phyloP scores from a whole-genome alignment of 352 stramenopile species.

The Pythium phragmitis region DNA sequence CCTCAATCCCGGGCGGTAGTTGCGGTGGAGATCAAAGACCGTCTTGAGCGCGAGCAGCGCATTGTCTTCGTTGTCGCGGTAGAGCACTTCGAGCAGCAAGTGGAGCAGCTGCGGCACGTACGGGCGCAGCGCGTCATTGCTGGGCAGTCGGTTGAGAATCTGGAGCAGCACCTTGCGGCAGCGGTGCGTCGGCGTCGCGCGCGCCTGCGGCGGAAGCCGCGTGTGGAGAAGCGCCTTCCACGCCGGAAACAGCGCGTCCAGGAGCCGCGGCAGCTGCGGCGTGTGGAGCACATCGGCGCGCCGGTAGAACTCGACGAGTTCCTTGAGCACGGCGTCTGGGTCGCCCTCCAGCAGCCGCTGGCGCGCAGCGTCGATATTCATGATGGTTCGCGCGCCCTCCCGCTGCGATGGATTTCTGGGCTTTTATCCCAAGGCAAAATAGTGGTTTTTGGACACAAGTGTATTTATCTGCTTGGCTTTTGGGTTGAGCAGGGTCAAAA shows the following conservation, averaged over 20 bases:
- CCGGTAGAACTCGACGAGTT: slow-evolving; percentile 86
- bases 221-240: slow-evolving; percentile 85
- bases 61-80: slow-evolving; percentile 97
- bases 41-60: slow-evolving; percentile 93
- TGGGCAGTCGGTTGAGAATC: slow-evolving; percentile 93
- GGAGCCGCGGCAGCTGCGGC: slow-evolving; percentile 87
- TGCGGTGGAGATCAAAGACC: slow-evolving; percentile 97
- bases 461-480: background rate
- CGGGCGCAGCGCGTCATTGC: slow-evolving; percentile 93
- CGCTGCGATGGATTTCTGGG: slow-evolving; percentile 23
- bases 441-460: slow-evolving; percentile 5
- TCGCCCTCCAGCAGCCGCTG: slow-evolving; percentile 85
- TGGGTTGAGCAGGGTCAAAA: slow-evolving; percentile 15
- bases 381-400: slow-evolving; percentile 27
- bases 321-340: slow-evolving; percentile 68
- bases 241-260: slow-evolving; percentile 90
- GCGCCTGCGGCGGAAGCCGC: slow-evolving; percentile 72
- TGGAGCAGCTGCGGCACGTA: slow-evolving; percentile 92
- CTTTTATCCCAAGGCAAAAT: slow-evolving; percentile 9
- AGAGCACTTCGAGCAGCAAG: slow-evolving; percentile 92
- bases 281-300: slow-evolving; percentile 88
- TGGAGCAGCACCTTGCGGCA: slow-evolving; percentile 93
- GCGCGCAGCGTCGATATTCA: slow-evolving; percentile 88
- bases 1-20: slow-evolving; percentile 89
- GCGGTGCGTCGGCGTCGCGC: slow-evolving; percentile 77